A percentile compares a stretch with the other conserved stretches of the same genome.
These are phyloP conservation scores for Arctium minus DNA, from an alignment of 129 eudicot genomes.

Conservation along the genomic window DNA sequence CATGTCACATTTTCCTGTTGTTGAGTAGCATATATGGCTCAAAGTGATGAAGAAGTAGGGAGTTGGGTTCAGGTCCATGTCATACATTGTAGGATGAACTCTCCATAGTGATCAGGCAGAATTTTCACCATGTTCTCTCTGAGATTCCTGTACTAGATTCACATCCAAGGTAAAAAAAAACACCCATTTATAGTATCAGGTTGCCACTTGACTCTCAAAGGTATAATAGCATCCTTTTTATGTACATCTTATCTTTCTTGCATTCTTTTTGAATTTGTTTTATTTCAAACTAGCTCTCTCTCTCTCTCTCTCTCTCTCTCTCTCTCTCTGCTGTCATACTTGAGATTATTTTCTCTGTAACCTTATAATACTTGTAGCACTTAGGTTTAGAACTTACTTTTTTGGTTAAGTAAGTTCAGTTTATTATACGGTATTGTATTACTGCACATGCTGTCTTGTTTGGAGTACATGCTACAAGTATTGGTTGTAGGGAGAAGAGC, in stretches of 20 bases:
- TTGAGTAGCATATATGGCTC: conserved; percentile 35
- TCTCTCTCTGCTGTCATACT: neutral
- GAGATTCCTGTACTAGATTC: conserved; percentile 23
- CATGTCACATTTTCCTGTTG: conserved; percentile 33
- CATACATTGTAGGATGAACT: conserved; percentile 29
- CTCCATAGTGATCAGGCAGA: conserved; percentile 31
- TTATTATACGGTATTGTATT: neutral
- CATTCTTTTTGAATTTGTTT: conserved; percentile 14
- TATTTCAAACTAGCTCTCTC: neutral
- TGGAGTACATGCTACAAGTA: too few species aligned
- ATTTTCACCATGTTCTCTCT: conserved; percentile 30
- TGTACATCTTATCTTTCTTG: conserved; percentile 11
- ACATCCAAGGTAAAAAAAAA: conserved; percentile 19
- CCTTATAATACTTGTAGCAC: neutral
- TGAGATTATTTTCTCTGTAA: neutral
- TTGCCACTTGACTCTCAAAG: conserved; percentile 23
- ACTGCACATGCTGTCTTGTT: neutral
- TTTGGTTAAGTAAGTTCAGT: conserved; percentile 2
- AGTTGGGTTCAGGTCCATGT: conserved; percentile 38
- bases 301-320: conserved; percentile 1
- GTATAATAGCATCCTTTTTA: conserved; percentile 24
- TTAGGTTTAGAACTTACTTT: neutral
- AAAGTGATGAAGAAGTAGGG: conserved; percentile 27
- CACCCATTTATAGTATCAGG: conserved; percentile 26
- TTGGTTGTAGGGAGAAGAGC: too few species aligned